Base-by-base conservation (phyloP, 352 stramenopile genomes). In the Phytophthora macrochlamydospora region DNA sequence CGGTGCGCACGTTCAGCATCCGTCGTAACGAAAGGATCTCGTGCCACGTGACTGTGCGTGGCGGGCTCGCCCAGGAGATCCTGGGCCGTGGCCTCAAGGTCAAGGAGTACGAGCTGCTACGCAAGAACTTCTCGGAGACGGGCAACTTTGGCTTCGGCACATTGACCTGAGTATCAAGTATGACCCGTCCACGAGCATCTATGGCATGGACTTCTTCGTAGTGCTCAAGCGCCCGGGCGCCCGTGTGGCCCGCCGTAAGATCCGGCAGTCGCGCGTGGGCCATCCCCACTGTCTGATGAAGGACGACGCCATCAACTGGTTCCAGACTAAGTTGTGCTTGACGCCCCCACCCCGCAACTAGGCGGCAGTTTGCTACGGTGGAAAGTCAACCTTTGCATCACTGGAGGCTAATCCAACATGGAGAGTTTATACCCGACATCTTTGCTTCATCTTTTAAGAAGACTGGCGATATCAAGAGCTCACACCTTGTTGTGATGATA, bases 91-190 rank as follows among this genome's bases (percentile, higher is more conserved):
- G 97, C 66, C 90, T 99, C 51, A 99, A 99, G 91, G 98, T 99
- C 56, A 99, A 99, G 92, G 98, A 99, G 83, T 99, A 99, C 84
- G 98, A 99, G 79, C 91, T 99, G 45, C 87, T 99, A 71, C 96
- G 98, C 83, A 90, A 95, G 70, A 99, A 99, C 91, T 99, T 99
- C 87, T 99, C 96, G 59, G 93, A 98, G 63, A 99, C 97, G 32
- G 97, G 97, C 70, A 99, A 99, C 95, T 97, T 97, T 66, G 96
- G 98, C 67, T 99, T 99, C 77, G 97, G 98, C 73, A 99, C 94
- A 99, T 99, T 81, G 98, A 99, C 88, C 85, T 99, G 65, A 97
- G 98, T 68, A 98, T 99, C 84, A 99, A 99, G 89, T 99, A 99
- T 85, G 98, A 99, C 88, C 98, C 98, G 63, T 99, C 97, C 63